Conservation (phyloP, 1,284 basidiomycete species). For the Heterobasidion parviporum region DNA sequence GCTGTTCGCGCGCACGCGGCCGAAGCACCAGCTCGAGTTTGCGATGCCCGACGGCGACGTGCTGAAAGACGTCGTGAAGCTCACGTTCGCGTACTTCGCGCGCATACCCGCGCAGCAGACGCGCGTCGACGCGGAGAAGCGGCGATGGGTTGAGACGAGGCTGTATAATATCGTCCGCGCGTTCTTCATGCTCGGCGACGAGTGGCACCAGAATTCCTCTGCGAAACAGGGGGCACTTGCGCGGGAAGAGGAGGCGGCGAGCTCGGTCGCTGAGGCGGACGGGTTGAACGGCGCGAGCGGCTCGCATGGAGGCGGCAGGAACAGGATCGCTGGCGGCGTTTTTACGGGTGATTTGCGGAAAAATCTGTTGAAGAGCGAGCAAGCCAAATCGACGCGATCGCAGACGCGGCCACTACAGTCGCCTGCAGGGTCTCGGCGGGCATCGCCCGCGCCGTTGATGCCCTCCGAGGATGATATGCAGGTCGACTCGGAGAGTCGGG, state of each 20-base stretch:
- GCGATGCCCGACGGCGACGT: conserved; percentile 71
- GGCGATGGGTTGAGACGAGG: conserved; percentile 80
- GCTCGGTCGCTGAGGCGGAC: conserved; percentile 40
- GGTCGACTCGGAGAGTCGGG: not conserved
- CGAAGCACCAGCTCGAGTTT: conserved; percentile 78
- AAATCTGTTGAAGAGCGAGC: conserved; percentile 69
- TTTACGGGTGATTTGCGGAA: conserved; percentile 60
- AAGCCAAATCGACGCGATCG: conserved; percentile 60
- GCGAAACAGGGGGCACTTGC: conserved; percentile 34
- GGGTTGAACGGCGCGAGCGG: conserved; percentile 27
- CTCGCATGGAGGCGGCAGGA: conserved; percentile 28
- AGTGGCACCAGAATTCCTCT: conserved; percentile 42
- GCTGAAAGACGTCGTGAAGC: conserved; percentile 82
- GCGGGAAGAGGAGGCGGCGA: conserved; percentile 45
- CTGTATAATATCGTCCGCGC: conserved; percentile 73
- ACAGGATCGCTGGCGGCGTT: conserved; percentile 26
- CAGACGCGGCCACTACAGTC: conserved; percentile 24
- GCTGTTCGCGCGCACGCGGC: conserved; percentile 61
- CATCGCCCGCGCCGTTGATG: conserved; percentile 46
- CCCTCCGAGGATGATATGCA: conserved; percentile 7
- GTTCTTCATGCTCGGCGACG: conserved; percentile 63
- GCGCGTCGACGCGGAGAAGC: conserved; percentile 65
- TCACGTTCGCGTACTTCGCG: conserved; percentile 88
- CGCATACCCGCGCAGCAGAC: conserved; percentile 83
- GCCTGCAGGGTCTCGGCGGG: conserved; percentile 37